A percentile compares a stretch with the other conserved stretches of the same genome.
Evolutionary conservation across 1,139 yeast genomes (phyloP).

Genomic region (Protomyces inundatus): DNA sequence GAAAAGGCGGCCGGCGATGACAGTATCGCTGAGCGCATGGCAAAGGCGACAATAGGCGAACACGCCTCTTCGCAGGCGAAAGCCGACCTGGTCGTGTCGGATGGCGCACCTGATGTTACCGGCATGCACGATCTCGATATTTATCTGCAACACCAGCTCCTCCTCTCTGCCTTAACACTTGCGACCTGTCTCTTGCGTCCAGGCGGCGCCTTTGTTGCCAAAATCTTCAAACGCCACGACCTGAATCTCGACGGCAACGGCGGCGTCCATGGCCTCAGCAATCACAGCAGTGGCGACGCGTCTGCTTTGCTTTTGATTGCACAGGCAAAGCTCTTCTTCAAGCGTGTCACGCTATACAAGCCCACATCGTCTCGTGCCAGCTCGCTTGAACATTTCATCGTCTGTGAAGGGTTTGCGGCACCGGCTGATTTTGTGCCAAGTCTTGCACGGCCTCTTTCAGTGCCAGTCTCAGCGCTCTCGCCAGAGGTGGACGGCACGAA

Average conservation of each 20-base stretch:
- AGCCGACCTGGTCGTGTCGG: slow-evolving; percentile 38
- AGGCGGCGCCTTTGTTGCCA: slow-evolving; percentile 92
- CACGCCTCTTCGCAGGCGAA: background rate
- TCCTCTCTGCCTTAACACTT: slow-evolving; percentile 80
- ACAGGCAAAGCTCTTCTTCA: slow-evolving; percentile 78
- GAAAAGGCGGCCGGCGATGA: slow-evolving; percentile 69
- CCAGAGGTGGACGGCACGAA: background rate
- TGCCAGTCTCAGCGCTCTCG: background rate
- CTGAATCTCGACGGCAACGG: slow-evolving; percentile 68
- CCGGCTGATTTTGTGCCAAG: background rate
- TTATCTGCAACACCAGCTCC: slow-evolving; percentile 89
- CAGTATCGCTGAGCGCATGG: slow-evolving; percentile 21
- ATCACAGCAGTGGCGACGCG: background rate
- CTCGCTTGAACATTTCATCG: slow-evolving; percentile 87
- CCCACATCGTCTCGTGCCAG: slow-evolving; percentile 94
- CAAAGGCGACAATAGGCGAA: background rate
- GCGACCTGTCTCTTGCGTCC: slow-evolving; percentile 82
- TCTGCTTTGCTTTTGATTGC: slow-evolving; percentile 39
- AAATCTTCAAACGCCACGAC: slow-evolving; percentile 91
- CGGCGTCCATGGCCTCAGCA: background rate
- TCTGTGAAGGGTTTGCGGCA: slow-evolving; percentile 60
- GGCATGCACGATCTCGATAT: slow-evolving; percentile 95
- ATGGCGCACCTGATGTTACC: slow-evolving; percentile 98
- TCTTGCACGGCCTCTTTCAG: background rate
- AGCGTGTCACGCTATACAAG: slow-evolving; percentile 84